phyloP scores from a whole-genome alignment of 1,139 yeast genomes.

The Scheffersomyces segobiensis region DNA sequence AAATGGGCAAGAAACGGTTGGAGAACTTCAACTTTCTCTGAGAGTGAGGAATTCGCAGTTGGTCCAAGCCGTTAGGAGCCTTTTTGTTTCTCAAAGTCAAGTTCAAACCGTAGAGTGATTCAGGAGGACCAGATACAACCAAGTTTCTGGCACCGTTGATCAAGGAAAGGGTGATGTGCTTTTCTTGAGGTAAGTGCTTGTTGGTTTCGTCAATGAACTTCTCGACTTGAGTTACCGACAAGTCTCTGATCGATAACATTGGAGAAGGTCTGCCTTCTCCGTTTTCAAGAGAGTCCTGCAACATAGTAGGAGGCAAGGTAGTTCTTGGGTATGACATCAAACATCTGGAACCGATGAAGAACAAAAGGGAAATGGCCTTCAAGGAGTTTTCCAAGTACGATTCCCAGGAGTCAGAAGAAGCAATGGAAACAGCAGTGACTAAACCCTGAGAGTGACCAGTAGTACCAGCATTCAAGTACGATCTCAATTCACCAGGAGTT shows the following conservation, averaged over 20 bases:
- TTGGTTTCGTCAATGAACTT: constrained; percentile 81
- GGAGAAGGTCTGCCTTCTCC: constrained; percentile 98
- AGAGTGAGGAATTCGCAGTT: constrained; percentile 88
- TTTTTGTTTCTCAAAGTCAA: constrained; percentile 88
- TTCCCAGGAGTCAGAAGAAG: constrained; percentile 85
- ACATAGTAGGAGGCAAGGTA: constrained; percentile 88
- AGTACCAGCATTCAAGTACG: constrained; percentile 63
- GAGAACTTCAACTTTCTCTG: constrained; percentile 93
- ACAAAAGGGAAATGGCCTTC: constrained; percentile 80
- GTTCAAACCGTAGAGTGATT: constrained; percentile 95
- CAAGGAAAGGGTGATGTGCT: constrained; percentile 87
- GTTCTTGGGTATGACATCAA: constrained; percentile 91
- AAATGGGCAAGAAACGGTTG: constrained; percentile 91
- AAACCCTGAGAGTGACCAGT: constrained; percentile 99
- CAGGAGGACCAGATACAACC: constrained; percentile 98
- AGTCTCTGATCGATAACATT: constrained; percentile 91
- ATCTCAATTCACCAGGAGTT: constrained; percentile 86
- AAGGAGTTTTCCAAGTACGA: constrained; percentile 70
- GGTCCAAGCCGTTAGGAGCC: constrained; percentile 93
- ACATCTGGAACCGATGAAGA: constrained; percentile 92
- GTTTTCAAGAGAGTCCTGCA: constrained; percentile 88
- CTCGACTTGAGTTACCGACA: constrained; percentile 78
- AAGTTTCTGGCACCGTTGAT: constrained; percentile 94
- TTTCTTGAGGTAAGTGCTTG: constrained; percentile 87
- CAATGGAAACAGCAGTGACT: constrained; percentile 88